Evolutionary conservation across 1,284 basidiomycete species (phyloP).

Genomic region (Schizophyllum commune): DNA sequence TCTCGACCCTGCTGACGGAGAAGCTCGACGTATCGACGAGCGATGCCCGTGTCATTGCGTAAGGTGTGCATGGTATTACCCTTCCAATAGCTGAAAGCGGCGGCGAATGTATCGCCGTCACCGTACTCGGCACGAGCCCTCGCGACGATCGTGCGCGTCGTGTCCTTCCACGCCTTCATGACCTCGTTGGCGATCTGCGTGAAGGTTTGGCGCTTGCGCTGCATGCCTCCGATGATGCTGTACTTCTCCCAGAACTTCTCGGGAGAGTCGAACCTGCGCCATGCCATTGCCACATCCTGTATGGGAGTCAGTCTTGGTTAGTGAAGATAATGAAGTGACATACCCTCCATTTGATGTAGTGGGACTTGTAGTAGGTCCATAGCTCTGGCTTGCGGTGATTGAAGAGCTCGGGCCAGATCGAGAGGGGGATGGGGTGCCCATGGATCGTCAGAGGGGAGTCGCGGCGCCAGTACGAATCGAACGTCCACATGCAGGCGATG

Average conservation of each 20-base stretch:
- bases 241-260: not conserved
- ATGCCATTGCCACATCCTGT: not conserved
- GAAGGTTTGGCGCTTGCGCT: too few species aligned
- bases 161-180: too few species aligned
- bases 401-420: constrained; percentile 18
- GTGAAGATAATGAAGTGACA: too few species aligned
- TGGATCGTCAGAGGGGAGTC: constrained; percentile 9
- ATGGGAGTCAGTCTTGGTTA: not conserved
- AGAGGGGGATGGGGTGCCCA: constrained; percentile 13
- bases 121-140: too few species aligned
- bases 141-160: too few species aligned
- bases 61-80: constrained; percentile 7
- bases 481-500: too few species aligned
- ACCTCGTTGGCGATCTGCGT: too few species aligned
- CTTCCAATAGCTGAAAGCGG: constrained; percentile 9
- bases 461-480: constrained; percentile 1
- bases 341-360: not conserved
- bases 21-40: constrained; percentile 8
- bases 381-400: constrained; percentile 9
- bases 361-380: constrained; percentile 10
- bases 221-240: too few species aligned
- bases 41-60: constrained; percentile 8
- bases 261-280: not conserved
- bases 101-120: too few species aligned
- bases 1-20: not conserved